Percentiles rank a stretch among this genome's conserved stretches.
phyloP scores from a whole-genome alignment of 441 rosid species.

The Bocquillonia castaneifolia region DNA sequence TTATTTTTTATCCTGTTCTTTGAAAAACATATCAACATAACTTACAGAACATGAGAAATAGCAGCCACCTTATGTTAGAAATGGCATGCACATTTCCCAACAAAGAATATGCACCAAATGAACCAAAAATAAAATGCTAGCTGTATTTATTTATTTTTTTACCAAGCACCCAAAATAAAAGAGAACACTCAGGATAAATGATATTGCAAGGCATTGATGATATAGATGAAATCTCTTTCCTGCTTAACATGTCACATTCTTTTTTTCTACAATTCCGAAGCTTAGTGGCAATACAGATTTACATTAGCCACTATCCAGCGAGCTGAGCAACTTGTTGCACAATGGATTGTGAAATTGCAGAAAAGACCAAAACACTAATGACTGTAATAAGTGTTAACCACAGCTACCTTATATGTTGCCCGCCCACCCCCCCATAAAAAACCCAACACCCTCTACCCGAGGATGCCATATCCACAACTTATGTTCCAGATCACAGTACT shows the following conservation, averaged over 20 bases:
- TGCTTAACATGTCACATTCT: neutral
- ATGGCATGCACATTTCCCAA: neutral
- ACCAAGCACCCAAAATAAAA: too few relatives aligned
- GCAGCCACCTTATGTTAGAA: neutral
- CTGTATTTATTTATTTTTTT: too few relatives aligned
- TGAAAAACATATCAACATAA: neutral
- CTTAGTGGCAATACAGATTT: neutral
- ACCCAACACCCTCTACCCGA: too few relatives aligned
- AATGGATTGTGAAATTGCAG: neutral
- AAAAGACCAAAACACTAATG: neutral
- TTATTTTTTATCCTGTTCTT: neutral
- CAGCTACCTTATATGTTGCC: too few relatives aligned
- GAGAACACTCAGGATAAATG: neutral
- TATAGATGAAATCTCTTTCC: neutral
- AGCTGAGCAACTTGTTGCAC: conserved; percentile 1
- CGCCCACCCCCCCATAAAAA: too few relatives aligned
- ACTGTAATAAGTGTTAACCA: too few relatives aligned
- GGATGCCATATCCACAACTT: too few relatives aligned
- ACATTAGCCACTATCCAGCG: neutral
- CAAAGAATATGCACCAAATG: too few relatives aligned
- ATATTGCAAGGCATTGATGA: neutral
- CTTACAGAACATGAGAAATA: neutral
- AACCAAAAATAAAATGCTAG: neutral
- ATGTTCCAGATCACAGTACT: too few relatives aligned
- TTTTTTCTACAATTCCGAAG: neutral